Conservation (phyloP, 163 green algal genomes). For the Scenedesmus sp. region DNA sequence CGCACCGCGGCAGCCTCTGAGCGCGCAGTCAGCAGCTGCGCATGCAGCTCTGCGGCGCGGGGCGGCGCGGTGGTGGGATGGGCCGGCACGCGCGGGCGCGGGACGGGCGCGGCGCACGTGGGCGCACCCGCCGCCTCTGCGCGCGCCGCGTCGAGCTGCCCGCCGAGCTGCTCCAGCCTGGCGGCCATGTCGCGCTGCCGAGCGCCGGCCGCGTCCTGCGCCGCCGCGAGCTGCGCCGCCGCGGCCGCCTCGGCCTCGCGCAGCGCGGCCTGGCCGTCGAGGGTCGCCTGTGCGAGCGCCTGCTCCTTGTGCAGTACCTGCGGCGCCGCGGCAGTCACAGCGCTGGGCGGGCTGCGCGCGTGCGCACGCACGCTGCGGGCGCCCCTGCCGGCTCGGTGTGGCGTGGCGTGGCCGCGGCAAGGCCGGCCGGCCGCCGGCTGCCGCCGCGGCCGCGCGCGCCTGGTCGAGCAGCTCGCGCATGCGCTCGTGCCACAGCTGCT, state of each 20-base stretch:
- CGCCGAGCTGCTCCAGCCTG: neutral
- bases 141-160: conserved; percentile 24
- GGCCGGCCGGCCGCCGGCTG: too few species aligned
- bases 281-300: neutral
- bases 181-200: conserved; percentile 18
- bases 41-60: too few species aligned
- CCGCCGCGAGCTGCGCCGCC: conserved; percentile 21
- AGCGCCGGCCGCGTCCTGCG: conserved; percentile 7
- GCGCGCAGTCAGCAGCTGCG: too few species aligned
- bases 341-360: too few species aligned
- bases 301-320: conserved; percentile 10
- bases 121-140: conserved; percentile 14
- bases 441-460: neutral
- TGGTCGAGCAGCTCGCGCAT: conserved; percentile 26
- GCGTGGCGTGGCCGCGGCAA: neutral
- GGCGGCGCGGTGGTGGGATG: neutral
- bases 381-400: neutral
- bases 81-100: neutral
- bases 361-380: neutral
- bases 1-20: too few species aligned
- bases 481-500: conserved; percentile 20
- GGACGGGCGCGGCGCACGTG: neutral
- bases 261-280: conserved; percentile 24
- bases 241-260: neutral
- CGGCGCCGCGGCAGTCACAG: neutral